Conservation (phyloP, 352 stramenopile species). For the Phytophthora palmivora region DNA sequence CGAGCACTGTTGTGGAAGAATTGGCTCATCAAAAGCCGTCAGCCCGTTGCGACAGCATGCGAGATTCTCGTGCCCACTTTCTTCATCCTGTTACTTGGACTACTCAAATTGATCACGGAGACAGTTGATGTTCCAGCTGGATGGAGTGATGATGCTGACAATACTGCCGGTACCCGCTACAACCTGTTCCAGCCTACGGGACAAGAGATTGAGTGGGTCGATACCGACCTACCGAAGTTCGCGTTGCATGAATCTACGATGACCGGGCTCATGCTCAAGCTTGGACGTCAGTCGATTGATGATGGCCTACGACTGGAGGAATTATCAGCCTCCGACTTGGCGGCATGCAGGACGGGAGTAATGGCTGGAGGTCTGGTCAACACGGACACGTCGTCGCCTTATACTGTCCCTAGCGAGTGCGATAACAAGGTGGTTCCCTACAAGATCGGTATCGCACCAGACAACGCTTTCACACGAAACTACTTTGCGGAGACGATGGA, state of each 20-base stretch:
- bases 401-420: constrained; percentile 43
- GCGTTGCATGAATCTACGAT: constrained; percentile 60
- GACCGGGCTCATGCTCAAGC: constrained; percentile 61
- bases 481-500: constrained; percentile 61
- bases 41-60: constrained; percentile 50
- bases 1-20: constrained; percentile 75
- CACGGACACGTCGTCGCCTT: constrained; percentile 42
- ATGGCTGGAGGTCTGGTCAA: constrained; percentile 43
- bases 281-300: constrained; percentile 50
- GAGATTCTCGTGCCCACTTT: constrained; percentile 59
- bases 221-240: constrained; percentile 48
- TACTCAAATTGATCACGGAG: constrained; percentile 57
- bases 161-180: constrained; percentile 43
- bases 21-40: constrained; percentile 64
- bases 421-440: constrained; percentile 52
- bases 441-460: constrained; percentile 62
- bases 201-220: constrained; percentile 43
- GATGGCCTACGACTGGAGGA: constrained; percentile 50
- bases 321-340: constrained; percentile 37
- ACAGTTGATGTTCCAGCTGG: constrained; percentile 56
- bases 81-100: constrained; percentile 63
- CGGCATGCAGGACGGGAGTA: constrained; percentile 38
- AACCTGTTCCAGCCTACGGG: constrained; percentile 55
- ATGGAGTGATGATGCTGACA: constrained; percentile 46
- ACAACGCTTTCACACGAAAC: constrained; percentile 58